Evolutionary conservation across 371 early-diverging fungal genomes (phyloP), one percentile per base, ranked within the genome.

Genomic region (Mortierella sp.): DNA sequence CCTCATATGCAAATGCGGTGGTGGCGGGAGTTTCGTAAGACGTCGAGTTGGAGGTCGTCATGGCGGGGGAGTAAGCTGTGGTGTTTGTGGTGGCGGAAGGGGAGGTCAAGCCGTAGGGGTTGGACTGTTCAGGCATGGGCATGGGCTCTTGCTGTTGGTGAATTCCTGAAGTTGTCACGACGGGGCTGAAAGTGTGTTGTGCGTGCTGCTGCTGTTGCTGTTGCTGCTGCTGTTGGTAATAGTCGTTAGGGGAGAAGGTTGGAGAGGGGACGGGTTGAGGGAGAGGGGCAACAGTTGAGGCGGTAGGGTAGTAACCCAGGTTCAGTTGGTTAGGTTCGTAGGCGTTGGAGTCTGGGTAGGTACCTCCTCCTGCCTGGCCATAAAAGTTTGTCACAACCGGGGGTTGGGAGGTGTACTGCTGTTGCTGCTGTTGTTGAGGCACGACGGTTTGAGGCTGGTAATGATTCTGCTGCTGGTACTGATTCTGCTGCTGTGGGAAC

Each of bases 51-150:
- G 65, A 35, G 2, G 65, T 18, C 0, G 65, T 65, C 65, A 65
- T 65, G 18, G 65, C 35, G n/a, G 75, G 43, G 18, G 58, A 60
- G 32, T 60, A 60, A 1, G 58, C 72, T 8, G 83, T 83, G 75
- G 43, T 1, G 74, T 60, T 55, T n/a, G 56, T 56, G 6, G 83
- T 78, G 3, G 83, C 78, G 4, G 65, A 7, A 11, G 49, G 29
- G 11, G 78, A 46, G 0, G 63, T 32, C n/a, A 44, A 16, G 44
- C 49, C 55, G 44, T 75, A 60, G 4, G 56, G 16, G 38, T 82
- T 71, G 8, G 78, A 72, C 32, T 78, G 83, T 12, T 60, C 72
- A 14, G 83, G 79, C 79, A 77, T 80, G 49, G 75, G 76, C 70
- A 79, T 83, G 18, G 83, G 27, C 16, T 18, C 54, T 29, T 48